Conservation (phyloP, 2,329 filamentous ascomycete species). For the Didymella arachidicola region DNA sequence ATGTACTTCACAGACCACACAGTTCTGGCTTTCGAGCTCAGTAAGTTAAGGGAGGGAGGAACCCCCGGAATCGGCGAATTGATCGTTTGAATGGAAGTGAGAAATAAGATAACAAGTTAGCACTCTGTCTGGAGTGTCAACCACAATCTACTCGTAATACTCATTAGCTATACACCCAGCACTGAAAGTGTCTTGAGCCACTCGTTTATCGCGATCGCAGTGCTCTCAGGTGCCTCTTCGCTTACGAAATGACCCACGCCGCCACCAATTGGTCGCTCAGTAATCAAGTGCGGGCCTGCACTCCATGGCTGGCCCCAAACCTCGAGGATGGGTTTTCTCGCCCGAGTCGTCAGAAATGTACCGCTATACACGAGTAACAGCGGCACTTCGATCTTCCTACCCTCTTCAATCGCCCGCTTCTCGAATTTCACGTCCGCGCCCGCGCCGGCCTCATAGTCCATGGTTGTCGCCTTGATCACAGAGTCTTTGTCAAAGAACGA, state of each 20-base stretch:
- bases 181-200: constrained; percentile 17
- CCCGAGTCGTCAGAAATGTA: constrained; percentile 57
- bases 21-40: constrained; percentile 74
- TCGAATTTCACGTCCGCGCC: constrained; percentile 62
- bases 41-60: constrained; percentile 28
- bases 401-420: constrained; percentile 54
- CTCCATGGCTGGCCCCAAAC: constrained; percentile 61
- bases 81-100: constrained; percentile 28
- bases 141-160: background rate
- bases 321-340: constrained; percentile 56
- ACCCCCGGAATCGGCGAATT: constrained; percentile 33
- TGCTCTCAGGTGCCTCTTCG: constrained; percentile 60
- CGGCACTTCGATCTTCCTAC: constrained; percentile 57
- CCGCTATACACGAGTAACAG: constrained; percentile 61
- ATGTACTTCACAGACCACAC: constrained; percentile 75
- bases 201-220: constrained; percentile 52
- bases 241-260: constrained; percentile 65
- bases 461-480: constrained; percentile 59
- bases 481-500: constrained; percentile 52
- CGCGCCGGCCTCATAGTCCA: constrained; percentile 64
- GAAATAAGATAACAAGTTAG: background rate
- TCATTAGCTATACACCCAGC: background rate
- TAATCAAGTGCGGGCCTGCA: constrained; percentile 53
- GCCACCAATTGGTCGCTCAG: constrained; percentile 57
- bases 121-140: background rate